Evolutionary conservation across 768 basidiomycete genomes (phyloP), one percentile per base, ranked within the genome.

Genomic region (Pisolithus marmoratus): DNA sequence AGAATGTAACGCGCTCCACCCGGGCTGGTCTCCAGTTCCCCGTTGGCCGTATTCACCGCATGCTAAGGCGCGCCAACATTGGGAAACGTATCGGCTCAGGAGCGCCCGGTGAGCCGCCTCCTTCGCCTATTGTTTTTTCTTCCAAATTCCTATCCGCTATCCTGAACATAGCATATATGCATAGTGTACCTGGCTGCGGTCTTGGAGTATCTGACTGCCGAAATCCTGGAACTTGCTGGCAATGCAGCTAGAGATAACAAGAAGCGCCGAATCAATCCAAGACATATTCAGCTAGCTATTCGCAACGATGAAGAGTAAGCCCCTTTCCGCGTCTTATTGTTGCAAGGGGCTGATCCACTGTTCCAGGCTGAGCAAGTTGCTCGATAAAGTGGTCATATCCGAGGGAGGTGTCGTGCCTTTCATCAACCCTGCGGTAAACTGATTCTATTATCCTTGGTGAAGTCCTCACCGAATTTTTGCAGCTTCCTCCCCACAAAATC

Each of bases 261-360:
- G 79, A 90, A 94, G 75, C 87, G 91, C 58, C 91, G 94, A 82
- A 94, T 95, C 63, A 90, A 94, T 24, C 94, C 93, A 43, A 87
- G 94, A 70, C 94, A 96, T 72, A 74, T 95, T 45, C 93, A 96
- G 70, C 83, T 95, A 57, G 93, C 93, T 56, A 93, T 96, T 72
- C 83, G 94, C 48, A 92, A 94, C 68, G 92, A 94, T 56, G 92
- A 94, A 70, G 92, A 90, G 85, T 85, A 59, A 54, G 81, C 40
- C n/a, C 71, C 8, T 14, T 7, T 15, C 9, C 20, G 6, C 12
- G 15, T 34, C 4, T 34, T 14, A 14, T 15, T 1, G 20, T 14
- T 49, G 36, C 27, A 43, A 8, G 36, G 24, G 12, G 36, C 11
- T 52, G n/a, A 7, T 8, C 19, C 20, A 12, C 17, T 52, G 20